phyloP scores from a whole-genome alignment of 2,329 filamentous ascomycete species.

The Fusarium phyllophilum region DNA sequence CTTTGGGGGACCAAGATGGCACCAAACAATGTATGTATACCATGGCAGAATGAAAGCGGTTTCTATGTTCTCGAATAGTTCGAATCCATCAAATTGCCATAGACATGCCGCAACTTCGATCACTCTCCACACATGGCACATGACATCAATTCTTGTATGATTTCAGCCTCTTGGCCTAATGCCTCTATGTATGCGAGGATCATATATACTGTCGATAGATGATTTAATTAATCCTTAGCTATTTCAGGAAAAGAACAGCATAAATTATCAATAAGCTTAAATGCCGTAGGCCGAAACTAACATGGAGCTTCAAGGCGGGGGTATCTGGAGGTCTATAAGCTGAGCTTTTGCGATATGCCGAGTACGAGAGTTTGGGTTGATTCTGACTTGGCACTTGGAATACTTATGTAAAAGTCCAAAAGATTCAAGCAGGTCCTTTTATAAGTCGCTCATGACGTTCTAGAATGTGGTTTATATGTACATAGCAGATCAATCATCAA shows the following conservation, averaged over 20 bases:
- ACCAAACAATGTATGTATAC: neutral
- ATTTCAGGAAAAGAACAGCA: neutral
- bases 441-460: slow-evolving; percentile 1
- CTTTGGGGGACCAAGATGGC: neutral
- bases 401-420: neutral
- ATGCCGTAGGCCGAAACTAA: neutral
- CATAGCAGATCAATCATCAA: neutral
- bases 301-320: neutral
- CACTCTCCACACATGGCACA: neutral
- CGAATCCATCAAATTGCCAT: neutral
- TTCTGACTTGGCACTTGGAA: slow-evolving; percentile 1
- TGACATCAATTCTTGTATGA: neutral
- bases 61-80: neutral
- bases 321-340: neutral
- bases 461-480: slow-evolving; percentile 1
- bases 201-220: neutral
- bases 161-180: neutral
- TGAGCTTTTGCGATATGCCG: neutral
- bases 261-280: neutral
- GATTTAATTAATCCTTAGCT: neutral
- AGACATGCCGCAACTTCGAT: neutral
- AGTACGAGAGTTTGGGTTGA: neutral
- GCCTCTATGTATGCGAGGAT: too few relatives aligned
- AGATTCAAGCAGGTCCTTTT: neutral
- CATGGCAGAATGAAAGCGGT: neutral